These are phyloP conservation scores for Uromyces viciae-fabae DNA, from an alignment of 1,284 basidiomycete genomes.

Conservation along the genomic window DNA sequence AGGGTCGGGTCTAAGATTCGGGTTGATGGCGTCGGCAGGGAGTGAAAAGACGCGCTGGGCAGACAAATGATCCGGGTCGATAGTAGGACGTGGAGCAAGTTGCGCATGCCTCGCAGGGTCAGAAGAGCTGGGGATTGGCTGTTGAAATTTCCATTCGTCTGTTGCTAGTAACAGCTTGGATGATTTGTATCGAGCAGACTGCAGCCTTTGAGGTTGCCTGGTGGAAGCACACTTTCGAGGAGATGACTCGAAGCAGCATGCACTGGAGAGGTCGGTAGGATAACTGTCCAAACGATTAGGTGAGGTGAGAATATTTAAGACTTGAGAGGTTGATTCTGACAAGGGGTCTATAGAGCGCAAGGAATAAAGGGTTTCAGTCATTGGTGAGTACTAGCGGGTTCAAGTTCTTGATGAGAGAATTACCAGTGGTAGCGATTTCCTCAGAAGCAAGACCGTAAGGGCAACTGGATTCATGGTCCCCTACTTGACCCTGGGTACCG, in stretches of 20 bases:
- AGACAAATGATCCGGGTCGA: constrained; percentile 15
- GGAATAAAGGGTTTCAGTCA: neutral
- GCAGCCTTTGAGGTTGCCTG: neutral
- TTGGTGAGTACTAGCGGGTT: too few species aligned
- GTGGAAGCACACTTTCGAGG: neutral
- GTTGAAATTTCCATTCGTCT: neutral
- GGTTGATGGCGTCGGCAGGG: neutral
- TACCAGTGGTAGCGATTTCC: constrained; percentile 29
- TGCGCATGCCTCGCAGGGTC: neutral
- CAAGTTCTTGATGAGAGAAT: neutral
- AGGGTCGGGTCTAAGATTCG: neutral
- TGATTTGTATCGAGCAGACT: neutral
- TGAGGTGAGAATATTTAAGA: constrained; percentile 31
- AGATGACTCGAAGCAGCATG: neutral
- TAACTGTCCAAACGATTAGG: constrained; percentile 11
- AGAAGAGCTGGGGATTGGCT: neutral
- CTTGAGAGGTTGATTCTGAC: constrained; percentile 18
- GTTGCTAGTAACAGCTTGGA: neutral
- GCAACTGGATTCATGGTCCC: constrained; percentile 14
- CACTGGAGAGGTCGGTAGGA: constrained; percentile 22
- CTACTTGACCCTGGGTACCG: neutral
- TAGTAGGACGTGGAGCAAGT: neutral
- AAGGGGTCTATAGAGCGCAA: constrained; percentile 6
- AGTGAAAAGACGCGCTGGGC: constrained; percentile 20
- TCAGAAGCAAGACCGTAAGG: constrained; percentile 23